These are phyloP conservation scores for Amaranthus tricolor DNA, from an alignment of 179 eudicot genomes.

Conservation along the genomic window DNA sequence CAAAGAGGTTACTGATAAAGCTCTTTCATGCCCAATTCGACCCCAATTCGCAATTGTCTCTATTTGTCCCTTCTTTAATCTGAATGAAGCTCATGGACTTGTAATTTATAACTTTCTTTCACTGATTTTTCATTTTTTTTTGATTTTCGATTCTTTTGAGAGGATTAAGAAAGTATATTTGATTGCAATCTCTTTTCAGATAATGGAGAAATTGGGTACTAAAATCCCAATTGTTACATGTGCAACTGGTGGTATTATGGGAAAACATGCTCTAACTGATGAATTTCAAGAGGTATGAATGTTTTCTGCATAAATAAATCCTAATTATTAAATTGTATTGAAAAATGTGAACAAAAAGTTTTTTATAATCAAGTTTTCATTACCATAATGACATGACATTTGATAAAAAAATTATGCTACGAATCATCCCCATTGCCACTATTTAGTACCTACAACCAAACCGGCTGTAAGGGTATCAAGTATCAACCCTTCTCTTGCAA, in stretches of 20 bases:
- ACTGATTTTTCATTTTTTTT: background rate
- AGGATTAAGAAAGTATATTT: background rate
- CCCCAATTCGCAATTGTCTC: slow-evolving; percentile 75
- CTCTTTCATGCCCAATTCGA: slow-evolving; percentile 63
- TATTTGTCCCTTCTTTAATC: slow-evolving; percentile 33
- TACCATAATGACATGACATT: no score
- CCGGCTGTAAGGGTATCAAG: no score
- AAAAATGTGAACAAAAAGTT: no score
- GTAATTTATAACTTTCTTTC: slow-evolving; percentile 32
- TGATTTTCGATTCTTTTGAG: background rate
- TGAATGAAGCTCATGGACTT: slow-evolving; percentile 47
- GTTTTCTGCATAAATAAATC: background rate
- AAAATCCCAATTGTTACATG: slow-evolving; percentile 56
- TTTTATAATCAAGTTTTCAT: no score
- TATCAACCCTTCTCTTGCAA: no score
- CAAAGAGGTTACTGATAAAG: slow-evolving; percentile 65
- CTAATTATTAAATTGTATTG: no score
- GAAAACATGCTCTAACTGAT: slow-evolving; percentile 52
- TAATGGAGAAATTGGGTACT: slow-evolving; percentile 48
- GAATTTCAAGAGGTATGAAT: slow-evolving; percentile 59
- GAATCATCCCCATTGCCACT: no score
- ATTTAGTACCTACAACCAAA: no score
- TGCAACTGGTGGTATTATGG: slow-evolving; percentile 58
- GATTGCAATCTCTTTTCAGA: slow-evolving; percentile 33
- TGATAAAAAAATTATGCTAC: no score